phyloP scores from a whole-genome alignment of 148 eudicot genomes.

The Nyssa sinensis region DNA sequence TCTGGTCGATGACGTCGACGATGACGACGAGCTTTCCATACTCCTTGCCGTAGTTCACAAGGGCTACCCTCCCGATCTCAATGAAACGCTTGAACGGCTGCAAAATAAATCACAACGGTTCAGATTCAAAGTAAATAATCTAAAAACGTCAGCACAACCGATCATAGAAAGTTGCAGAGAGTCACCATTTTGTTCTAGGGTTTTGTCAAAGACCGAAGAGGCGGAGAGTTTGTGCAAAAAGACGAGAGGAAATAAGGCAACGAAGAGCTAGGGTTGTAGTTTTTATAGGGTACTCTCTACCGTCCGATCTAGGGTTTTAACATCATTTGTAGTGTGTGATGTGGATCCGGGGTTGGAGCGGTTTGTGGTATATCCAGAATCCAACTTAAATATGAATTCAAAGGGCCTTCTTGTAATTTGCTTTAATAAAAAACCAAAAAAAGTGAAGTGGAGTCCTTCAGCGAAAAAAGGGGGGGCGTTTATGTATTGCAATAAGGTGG shows the following conservation, averaged over 20 bases:
- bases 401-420: too few species aligned
- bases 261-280: slow-evolving; percentile 26
- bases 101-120: not conserved
- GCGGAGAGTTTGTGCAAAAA: too few species aligned
- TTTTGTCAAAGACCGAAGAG: slow-evolving; percentile 3
- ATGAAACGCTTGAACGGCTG: slow-evolving; percentile 52
- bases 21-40: slow-evolving; percentile 29
- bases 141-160: not conserved
- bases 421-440: too few species aligned
- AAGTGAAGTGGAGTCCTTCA: too few species aligned
- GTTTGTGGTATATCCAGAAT: too few species aligned
- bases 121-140: not conserved
- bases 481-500: too few species aligned
- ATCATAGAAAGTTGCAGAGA: not conserved
- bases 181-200: slow-evolving; percentile 21
- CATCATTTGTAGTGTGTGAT: not conserved
- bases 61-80: slow-evolving; percentile 28
- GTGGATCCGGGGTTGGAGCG: not conserved
- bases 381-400: too few species aligned
- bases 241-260: too few species aligned
- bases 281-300: too few species aligned
- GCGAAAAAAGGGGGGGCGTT: too few species aligned
- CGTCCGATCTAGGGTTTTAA: too few species aligned
- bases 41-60: slow-evolving; percentile 27
- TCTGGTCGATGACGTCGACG: slow-evolving; percentile 30